Conservation (phyloP, 148 eudicot species). For the Agrostemma githago region DNA sequence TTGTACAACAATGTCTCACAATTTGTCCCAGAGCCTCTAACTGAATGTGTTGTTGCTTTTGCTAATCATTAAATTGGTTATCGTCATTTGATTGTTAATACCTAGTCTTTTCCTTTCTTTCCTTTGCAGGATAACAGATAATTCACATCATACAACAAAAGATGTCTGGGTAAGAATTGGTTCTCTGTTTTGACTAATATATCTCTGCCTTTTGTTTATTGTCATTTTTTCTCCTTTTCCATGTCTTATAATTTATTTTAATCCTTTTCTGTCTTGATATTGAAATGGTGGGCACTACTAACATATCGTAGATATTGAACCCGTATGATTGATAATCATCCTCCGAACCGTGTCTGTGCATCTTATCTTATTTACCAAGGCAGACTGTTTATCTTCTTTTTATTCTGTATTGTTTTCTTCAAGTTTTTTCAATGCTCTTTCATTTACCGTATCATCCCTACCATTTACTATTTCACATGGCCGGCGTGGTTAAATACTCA, state of each 20-base stretch:
- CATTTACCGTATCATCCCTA: background rate
- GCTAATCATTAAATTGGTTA: background rate
- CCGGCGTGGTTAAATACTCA: too few relatives aligned
- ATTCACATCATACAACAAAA: conserved; percentile 9
- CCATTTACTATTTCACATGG: too few relatives aligned
- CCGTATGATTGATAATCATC: too few relatives aligned
- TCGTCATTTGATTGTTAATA: background rate
- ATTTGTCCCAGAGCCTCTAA: background rate
- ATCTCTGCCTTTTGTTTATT: background rate
- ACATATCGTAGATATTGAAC: too few relatives aligned
- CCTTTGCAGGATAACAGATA: conserved; percentile 25
- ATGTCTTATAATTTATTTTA: background rate
- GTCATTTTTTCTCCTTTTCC: background rate
- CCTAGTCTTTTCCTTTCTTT: background rate
- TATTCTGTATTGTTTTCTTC: too few relatives aligned
- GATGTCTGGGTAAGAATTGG: conserved; percentile 27
- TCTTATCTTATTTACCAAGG: background rate
- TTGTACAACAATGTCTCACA: background rate
- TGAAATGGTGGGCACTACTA: background rate
- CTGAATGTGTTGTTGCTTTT: background rate
- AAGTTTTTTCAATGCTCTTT: background rate
- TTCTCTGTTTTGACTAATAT: background rate
- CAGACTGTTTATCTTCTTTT: too few relatives aligned
- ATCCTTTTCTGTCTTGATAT: background rate
- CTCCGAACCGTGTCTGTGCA: background rate